A percentile compares a stretch with the other conserved stretches of the same genome.
phyloP scores from a whole-genome alignment of 495 filamentous ascomycete species.

The Aspergillus sclerotiicarbonarius region DNA sequence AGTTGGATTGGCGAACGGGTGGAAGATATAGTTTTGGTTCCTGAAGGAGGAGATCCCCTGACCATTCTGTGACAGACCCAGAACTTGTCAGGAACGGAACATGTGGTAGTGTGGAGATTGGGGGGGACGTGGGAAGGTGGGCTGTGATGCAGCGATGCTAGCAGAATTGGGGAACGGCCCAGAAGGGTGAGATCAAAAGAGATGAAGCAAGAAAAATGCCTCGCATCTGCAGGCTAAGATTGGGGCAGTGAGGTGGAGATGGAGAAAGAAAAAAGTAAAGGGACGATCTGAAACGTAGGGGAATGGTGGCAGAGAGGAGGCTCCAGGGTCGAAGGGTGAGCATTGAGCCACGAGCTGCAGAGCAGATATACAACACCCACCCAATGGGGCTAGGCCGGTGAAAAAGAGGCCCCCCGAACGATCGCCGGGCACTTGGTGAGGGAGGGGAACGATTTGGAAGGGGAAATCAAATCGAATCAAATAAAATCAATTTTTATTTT shows the following conservation, averaged over 20 bases:
- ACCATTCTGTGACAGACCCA: slow-evolving; percentile 6
- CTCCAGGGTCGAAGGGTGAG: slow-evolving; percentile 1
- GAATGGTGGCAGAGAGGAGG: slow-evolving; percentile 10
- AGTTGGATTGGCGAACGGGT: slow-evolving; percentile 21
- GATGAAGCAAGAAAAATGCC: slow-evolving; percentile 14
- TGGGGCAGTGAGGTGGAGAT: slow-evolving; percentile 14
- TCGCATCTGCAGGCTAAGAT: slow-evolving; percentile 16
- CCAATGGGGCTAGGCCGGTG: slow-evolving; percentile 1
- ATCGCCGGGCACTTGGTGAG: slow-evolving; percentile 1
- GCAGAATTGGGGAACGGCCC: slow-evolving; percentile 14
- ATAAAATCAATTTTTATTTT: slow-evolving; percentile 3
- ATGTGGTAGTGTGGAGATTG: slow-evolving; percentile 22
- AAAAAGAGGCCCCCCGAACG: neutral
- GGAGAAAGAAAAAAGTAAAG: slow-evolving; percentile 7
- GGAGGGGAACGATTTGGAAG: neutral
- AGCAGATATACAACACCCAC: neutral
- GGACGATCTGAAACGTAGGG: slow-evolving; percentile 14
- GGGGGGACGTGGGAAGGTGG: slow-evolving; percentile 18
- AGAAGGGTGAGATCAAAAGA: slow-evolving; percentile 15
- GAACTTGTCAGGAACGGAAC: slow-evolving; percentile 19
- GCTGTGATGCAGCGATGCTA: slow-evolving; percentile 24
- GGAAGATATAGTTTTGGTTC: slow-evolving; percentile 23
- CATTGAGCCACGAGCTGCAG: neutral
- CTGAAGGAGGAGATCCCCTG: slow-evolving; percentile 17
- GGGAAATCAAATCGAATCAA: slow-evolving; percentile 1